These are phyloP conservation scores for Eutrema japonicum DNA, from an alignment of 345 rosid genomes.

Conservation along the genomic window DNA sequence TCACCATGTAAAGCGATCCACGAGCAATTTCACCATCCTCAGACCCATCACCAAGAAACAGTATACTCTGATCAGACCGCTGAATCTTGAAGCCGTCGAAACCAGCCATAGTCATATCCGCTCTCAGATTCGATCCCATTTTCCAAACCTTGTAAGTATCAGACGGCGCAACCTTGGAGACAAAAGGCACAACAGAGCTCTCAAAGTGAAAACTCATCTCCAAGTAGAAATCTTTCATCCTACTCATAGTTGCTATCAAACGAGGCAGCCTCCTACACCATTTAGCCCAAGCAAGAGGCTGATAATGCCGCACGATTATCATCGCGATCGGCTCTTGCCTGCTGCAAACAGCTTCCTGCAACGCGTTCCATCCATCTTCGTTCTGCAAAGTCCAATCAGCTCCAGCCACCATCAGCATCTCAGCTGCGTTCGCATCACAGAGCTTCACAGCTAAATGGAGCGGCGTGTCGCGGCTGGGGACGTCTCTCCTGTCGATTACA, in stretches of 20 bases:
- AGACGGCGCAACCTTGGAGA: conserved; percentile 90
- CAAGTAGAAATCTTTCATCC: conserved; percentile 97
- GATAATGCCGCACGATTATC: conserved; percentile 83
- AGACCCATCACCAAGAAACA: conserved; percentile 96
- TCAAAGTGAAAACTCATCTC: conserved; percentile 94
- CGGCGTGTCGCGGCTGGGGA: conserved; percentile 89
- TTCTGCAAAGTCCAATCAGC: conserved; percentile 97
- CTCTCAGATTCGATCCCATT: conserved; percentile 88
- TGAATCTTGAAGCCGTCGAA: conserved; percentile 94
- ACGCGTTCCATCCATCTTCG: conserved; percentile 95
- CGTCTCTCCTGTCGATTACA: conserved; percentile 82
- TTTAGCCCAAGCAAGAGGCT: conserved; percentile 95
- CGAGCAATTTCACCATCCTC: conserved; percentile 76
- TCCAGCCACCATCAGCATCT: conserved; percentile 93
- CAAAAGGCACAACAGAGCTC: conserved; percentile 93
- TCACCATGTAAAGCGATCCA: conserved; percentile 84
- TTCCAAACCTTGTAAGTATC: conserved; percentile 98
- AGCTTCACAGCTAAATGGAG: conserved; percentile 92
- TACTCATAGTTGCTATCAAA: conserved; percentile 69
- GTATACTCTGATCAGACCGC: conserved; percentile 82
- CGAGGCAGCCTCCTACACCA: conserved; percentile 98
- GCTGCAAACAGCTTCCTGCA: conserved; percentile 91
- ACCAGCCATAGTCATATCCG: conserved; percentile 99
- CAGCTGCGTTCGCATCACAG: conserved; percentile 75
- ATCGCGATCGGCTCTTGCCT: conserved; percentile 78